These are phyloP conservation scores for Solanum dulcamara DNA, from an alignment of 257 asterid genomes.

Conservation along the genomic window DNA sequence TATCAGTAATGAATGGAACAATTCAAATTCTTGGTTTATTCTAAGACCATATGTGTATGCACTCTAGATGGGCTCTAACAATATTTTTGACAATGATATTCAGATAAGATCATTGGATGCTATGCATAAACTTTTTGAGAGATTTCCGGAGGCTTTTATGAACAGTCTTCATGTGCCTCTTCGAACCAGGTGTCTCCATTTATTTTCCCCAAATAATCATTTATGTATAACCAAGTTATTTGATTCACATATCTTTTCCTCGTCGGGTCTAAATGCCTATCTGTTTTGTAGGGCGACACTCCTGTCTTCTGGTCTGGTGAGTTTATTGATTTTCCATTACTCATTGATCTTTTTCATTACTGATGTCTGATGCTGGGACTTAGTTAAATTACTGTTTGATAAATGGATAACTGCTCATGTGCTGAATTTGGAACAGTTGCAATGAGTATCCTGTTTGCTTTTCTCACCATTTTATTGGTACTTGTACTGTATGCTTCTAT, in stretches of 20 bases:
- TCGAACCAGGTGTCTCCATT: slow-evolving; percentile 36
- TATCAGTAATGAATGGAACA: background rate
- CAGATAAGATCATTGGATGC: slow-evolving; percentile 96
- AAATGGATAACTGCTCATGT: background rate
- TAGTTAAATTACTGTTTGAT: background rate
- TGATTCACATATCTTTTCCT: background rate
- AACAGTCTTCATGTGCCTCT: slow-evolving; percentile 64
- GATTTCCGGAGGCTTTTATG: slow-evolving; percentile 89
- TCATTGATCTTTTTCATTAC: background rate
- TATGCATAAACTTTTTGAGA: slow-evolving; percentile 88
- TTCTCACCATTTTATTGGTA: background rate
- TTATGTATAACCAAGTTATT: background rate
- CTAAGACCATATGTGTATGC: background rate
- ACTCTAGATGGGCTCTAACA: background rate
- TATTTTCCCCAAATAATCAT: background rate
- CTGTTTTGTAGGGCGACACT: slow-evolving; percentile 53
- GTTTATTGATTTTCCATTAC: slow-evolving; percentile 9
- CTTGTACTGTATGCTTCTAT: background rate
- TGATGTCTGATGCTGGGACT: background rate
- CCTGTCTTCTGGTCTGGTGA: slow-evolving; percentile 62
- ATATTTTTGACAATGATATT: slow-evolving; percentile 14
- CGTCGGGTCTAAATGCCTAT: slow-evolving; percentile 5
- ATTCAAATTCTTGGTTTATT: background rate
- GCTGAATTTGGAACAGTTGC: background rate
- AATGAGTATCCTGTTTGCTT: background rate